Base-by-base conservation (phyloP, 768 basidiomycete genomes). In the Wakefieldia striispora region DNA sequence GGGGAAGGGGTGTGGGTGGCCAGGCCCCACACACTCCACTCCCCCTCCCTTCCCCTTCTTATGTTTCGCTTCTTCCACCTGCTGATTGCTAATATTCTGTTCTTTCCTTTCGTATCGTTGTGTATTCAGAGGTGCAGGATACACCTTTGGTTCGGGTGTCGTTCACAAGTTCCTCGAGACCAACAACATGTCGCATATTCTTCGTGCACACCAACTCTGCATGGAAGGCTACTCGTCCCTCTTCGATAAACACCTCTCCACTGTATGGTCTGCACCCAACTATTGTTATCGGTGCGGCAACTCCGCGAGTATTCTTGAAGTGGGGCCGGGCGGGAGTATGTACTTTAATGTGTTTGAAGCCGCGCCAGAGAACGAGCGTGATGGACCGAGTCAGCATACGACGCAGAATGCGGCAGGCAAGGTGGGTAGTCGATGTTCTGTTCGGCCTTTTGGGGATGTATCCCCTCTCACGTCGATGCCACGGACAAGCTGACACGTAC, bases 181-280 rank as follows among this genome's bases (percentile, higher is more conserved):
- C 44, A 99, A 99, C 72, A 80, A 85, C 57, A 97, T 99, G 93
- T 85, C 88, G 19, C 95, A 97, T 66, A 97, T 99, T 60, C 81
- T 98, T 20, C 91, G 97, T 20, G 97, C 97, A 20, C 97, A 99
- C 67, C 97, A 99, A 65, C 81, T 99, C 9, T 98, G 97, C 70
- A 98, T 99, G 97, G 97, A 99, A 70, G 97, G 97, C 0, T 98
- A 92, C 68, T 81, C 88, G n/a, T 92, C 93, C n/a, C 78, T 98
- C 26, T 98, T 97, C 58, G 93, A 95, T 68, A 86, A 91, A 55
- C 91, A 91, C 61, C 80, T 99, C 47, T 93, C 91, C 21, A 99
- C 97, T 1, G 97, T 99, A 7, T 99, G 97, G 97, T 91, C 88
- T 19, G 97, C 97, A 34, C 95, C 95, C 34, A 99, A 99, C 65